phyloP scores from a whole-genome alignment of 352 stramenopile species.

The Peronospora destructor region DNA sequence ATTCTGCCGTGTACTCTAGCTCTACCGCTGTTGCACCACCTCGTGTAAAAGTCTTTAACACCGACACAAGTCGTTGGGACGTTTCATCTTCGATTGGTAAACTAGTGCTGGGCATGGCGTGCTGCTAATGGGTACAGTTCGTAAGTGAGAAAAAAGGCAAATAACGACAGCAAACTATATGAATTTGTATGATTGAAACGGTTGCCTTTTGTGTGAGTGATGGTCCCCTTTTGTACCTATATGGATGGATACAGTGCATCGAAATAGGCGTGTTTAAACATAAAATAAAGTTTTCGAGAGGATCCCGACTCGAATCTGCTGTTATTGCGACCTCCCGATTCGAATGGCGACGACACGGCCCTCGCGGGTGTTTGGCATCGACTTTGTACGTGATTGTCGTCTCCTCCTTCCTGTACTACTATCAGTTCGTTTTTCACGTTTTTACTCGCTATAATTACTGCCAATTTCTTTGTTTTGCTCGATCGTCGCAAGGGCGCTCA shows the following conservation, averaged over 20 bases:
- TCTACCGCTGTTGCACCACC: constrained; percentile 26
- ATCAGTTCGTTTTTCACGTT: constrained; percentile 1
- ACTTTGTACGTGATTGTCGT: constrained; percentile 51
- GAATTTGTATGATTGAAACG: not conserved
- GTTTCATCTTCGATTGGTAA: constrained; percentile 17
- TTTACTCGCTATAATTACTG: constrained; percentile 2
- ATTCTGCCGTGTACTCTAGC: constrained; percentile 60
- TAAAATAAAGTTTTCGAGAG: constrained; percentile 25
- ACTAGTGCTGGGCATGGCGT: constrained; percentile 10
- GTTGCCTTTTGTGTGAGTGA: constrained; percentile 13
- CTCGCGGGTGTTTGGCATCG: constrained; percentile 61
- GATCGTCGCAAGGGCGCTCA: constrained; percentile 47
- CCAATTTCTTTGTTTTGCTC: constrained; percentile 7
- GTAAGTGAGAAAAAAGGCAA: too few species aligned
- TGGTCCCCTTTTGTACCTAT: too few species aligned
- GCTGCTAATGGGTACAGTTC: not conserved
- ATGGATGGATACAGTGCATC: too few species aligned
- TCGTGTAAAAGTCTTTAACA: constrained; percentile 22
- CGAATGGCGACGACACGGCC: constrained; percentile 24
- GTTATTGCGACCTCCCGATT: not conserved
- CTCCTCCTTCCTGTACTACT: not conserved
- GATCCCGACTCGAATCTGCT: not conserved
- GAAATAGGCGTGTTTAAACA: constrained; percentile 2
- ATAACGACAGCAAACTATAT: too few species aligned
- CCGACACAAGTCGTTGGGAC: constrained; percentile 12